Evolutionary conservation across 2,329 filamentous ascomycete genomes (phyloP).

Genomic region (Clarireedia homoeocarpa): DNA sequence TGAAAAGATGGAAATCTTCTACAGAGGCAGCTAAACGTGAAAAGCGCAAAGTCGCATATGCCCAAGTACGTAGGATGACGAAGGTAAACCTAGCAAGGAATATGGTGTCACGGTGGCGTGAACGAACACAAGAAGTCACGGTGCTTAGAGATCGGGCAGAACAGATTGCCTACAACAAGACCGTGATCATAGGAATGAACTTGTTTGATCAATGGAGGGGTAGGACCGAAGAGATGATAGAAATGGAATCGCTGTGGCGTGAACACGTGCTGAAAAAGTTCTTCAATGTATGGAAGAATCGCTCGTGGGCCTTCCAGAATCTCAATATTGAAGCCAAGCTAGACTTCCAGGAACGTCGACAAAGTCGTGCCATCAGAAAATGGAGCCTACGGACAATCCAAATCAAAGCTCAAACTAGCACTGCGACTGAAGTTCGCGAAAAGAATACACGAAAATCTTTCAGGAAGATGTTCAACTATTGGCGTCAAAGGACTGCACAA

Average conservation of each 20-base stretch:
- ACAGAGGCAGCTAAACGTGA: conserved; percentile 23
- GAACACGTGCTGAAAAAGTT: conserved; percentile 21
- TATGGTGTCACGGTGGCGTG: conserved; percentile 22
- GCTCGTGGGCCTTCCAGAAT: conserved; percentile 16
- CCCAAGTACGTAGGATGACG: conserved; percentile 22
- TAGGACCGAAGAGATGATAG: conserved; percentile 21
- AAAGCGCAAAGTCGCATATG: conserved; percentile 26
- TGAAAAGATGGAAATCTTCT: conserved; percentile 26
- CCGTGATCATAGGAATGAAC: conserved; percentile 23
- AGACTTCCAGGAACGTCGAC: conserved; percentile 23
- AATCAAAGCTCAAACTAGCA: conserved; percentile 20
- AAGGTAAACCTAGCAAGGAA: conserved; percentile 25
- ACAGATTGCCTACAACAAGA: conserved; percentile 20
- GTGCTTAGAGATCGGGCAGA: conserved; percentile 25
- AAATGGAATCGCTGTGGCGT: conserved; percentile 21
- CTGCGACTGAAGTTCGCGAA: conserved; percentile 25
- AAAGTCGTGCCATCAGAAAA: conserved; percentile 24
- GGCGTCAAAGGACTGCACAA: conserved; percentile 24
- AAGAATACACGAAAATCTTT: conserved; percentile 28
- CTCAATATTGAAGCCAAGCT: conserved; percentile 24
- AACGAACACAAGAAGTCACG: conserved; percentile 18
- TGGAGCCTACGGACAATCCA: conserved; percentile 27
- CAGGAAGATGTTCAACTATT: conserved; percentile 29
- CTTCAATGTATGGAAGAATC: conserved; percentile 23
- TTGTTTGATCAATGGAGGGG: conserved; percentile 28